These are phyloP conservation scores for Cercospora brassicicola DNA, from an alignment of 2,329 filamentous ascomycete genomes.

Conservation along the genomic window DNA sequence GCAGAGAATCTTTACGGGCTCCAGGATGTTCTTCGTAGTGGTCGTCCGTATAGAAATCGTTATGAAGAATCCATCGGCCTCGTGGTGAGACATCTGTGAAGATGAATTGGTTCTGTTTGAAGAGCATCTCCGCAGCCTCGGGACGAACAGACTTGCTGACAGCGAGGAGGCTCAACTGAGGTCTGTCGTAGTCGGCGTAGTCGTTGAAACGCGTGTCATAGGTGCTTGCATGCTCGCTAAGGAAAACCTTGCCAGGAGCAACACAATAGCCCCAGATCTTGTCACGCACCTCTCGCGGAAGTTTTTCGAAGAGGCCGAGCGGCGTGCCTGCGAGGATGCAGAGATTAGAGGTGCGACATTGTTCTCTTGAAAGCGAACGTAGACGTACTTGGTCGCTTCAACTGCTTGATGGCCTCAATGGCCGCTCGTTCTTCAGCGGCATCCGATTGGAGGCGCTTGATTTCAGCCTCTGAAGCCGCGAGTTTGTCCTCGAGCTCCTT, in stretches of 20 bases:
- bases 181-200: not conserved
- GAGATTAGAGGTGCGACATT: too few relatives aligned
- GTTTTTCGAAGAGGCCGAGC: not conserved
- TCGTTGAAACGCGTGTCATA: not conserved
- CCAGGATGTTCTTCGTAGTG: not conserved
- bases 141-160: constrained; percentile 3
- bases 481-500: not conserved
- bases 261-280: not conserved
- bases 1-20: not conserved
- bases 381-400: not conserved
- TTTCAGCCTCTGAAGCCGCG: not conserved
- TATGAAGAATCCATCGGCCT: too few relatives aligned
- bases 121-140: not conserved
- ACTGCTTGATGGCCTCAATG: not conserved
- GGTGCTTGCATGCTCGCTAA: not conserved
- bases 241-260: not conserved
- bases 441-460: not conserved
- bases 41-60: too few relatives aligned
- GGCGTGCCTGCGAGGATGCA: not conserved
- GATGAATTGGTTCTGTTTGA: not conserved
- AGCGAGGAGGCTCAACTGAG: not conserved
- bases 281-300: not conserved
- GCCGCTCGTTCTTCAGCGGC: not conserved
- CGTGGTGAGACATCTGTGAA: not conserved
- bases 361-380: too few relatives aligned